Percentiles rank a stretch among this genome's conserved stretches.
These are phyloP conservation scores for Neurospora discreta DNA, from an alignment of 495 filamentous ascomycete species.

Conservation along the genomic window DNA sequence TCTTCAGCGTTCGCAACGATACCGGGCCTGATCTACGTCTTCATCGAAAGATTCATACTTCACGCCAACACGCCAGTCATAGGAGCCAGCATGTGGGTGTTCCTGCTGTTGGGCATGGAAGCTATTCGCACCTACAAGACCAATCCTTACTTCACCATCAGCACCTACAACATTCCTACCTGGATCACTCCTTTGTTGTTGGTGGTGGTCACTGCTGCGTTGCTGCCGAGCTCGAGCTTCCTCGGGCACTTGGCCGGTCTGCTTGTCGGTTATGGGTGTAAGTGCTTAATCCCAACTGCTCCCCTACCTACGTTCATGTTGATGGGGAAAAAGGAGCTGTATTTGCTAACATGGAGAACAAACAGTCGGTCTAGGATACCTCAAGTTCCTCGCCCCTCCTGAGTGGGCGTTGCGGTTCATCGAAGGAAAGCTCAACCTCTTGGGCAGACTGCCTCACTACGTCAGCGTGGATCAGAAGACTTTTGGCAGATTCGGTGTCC, in stretches of 20 bases:
- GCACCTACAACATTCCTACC: constrained; percentile 70
- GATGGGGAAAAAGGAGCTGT: neutral
- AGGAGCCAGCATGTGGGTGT: constrained; percentile 82
- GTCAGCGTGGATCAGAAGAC: constrained; percentile 91
- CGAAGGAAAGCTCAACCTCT: constrained; percentile 72
- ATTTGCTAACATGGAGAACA: neutral
- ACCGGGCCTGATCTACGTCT: constrained; percentile 59
- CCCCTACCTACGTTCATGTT: neutral
- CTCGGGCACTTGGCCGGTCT: constrained; percentile 80
- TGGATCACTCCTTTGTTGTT: constrained; percentile 79
- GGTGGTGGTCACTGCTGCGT: constrained; percentile 55
- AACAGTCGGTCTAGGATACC: constrained; percentile 68
- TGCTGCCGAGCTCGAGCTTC: constrained; percentile 71
- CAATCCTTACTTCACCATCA: constrained; percentile 66
- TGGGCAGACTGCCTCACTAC: constrained; percentile 75
- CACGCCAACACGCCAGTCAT: constrained; percentile 55
- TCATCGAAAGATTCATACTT: constrained; percentile 58
- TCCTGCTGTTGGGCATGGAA: constrained; percentile 74
- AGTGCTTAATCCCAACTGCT: constrained; percentile 19
- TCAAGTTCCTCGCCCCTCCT: constrained; percentile 74
- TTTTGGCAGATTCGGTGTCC: constrained; percentile 85
- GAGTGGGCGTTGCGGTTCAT: constrained; percentile 73
- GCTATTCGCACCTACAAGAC: constrained; percentile 64
- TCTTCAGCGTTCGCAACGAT: constrained; percentile 63
- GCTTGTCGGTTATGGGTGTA: constrained; percentile 74